Percentiles rank a stretch among this genome's conserved stretches.
These are phyloP conservation scores for Cercospora sp. DNA, from an alignment of 2,329 filamentous ascomycete genomes.

Conservation along the genomic window DNA sequence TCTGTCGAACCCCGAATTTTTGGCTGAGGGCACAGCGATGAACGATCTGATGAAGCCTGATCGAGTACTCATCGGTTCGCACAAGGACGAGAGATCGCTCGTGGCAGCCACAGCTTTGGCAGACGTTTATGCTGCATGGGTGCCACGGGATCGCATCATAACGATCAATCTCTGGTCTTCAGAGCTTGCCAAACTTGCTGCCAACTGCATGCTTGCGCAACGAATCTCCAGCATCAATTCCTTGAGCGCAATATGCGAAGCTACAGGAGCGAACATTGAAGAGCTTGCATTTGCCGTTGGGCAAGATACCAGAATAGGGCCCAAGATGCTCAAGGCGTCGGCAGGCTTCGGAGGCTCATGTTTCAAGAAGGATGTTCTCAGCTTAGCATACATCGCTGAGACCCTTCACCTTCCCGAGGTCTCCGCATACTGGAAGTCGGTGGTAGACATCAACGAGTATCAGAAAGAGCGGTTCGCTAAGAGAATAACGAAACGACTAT, in stretches of 20 bases:
- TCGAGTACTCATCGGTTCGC: constrained; percentile 72
- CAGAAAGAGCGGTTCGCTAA: constrained; percentile 68
- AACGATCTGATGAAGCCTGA: constrained; percentile 69
- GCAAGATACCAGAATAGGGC: constrained; percentile 67
- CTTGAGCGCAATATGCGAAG: constrained; percentile 76
- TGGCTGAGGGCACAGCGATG: constrained; percentile 75
- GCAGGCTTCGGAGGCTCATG: constrained; percentile 79
- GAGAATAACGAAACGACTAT: constrained; percentile 65
- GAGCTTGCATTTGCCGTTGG: constrained; percentile 69
- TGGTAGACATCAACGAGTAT: constrained; percentile 75
- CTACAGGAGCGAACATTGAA: constrained; percentile 71
- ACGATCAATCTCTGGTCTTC: constrained; percentile 75
- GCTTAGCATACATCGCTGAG: constrained; percentile 71
- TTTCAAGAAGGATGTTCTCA: constrained; percentile 78
- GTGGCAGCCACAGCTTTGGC: constrained; percentile 64
- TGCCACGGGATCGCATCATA: constrained; percentile 65
- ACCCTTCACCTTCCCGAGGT: constrained; percentile 69
- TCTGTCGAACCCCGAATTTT: constrained; percentile 78
- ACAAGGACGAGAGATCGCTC: constrained; percentile 59
- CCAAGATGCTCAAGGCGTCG: constrained; percentile 70
- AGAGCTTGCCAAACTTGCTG: constrained; percentile 74
- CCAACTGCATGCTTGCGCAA: constrained; percentile 79
- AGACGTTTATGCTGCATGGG: constrained; percentile 69
- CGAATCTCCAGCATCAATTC: constrained; percentile 80
- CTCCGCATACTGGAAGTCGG: constrained; percentile 71